Evolutionary conservation across 1,139 yeast species (phyloP), one percentile per base, ranked within the genome.

Genomic region (Groenewaldozyma auringiensis): DNA sequence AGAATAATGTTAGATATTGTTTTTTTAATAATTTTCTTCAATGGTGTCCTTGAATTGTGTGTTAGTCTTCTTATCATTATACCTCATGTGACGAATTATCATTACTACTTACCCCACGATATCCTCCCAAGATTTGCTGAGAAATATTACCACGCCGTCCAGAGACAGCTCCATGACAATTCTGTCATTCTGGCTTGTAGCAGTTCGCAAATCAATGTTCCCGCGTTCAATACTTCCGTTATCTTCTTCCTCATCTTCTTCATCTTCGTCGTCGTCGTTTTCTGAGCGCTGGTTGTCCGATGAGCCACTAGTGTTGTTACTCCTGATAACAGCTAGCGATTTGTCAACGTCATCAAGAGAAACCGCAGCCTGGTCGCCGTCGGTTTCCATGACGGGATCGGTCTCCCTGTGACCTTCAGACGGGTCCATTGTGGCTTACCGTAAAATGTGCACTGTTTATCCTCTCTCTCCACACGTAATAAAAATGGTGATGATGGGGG

Each of bases 91-190:
- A n/a, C n/a, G n/a, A n/a, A n/a, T n/a, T n/a, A n/a, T n/a, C n/a
- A n/a, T n/a, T n/a, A 16, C 11, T 6, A 47, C 60, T 41, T 53
- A 60, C 62, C 68, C 69, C 14, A 81, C 82, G 9, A 88, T 73
- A 8, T 73, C 59, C 54, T 80, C 83, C 96, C 96, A 89, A 52
- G 82, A 78, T 50, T 74, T 75, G 51, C 92, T 78, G 31, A 88
- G 63, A 61, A 84, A 85, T 45, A 77, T 75, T n/a, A 92, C 79
- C 37, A 74, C 76, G 17, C 96, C 88, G 56, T 81, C 82, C 58
- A 87, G 67, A 57, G 83, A 92, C 48, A 92, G 67, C 63, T 92
- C 98, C 68, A 92, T 67, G 1, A 92, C 82, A n/a, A 82, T 78
- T n/a, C 88, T 81, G 3, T 87, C 87, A 54, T 81, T 83, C 51